Conservation (phyloP, 140 eudicot genomes). For the Oenanthe javanica region DNA sequence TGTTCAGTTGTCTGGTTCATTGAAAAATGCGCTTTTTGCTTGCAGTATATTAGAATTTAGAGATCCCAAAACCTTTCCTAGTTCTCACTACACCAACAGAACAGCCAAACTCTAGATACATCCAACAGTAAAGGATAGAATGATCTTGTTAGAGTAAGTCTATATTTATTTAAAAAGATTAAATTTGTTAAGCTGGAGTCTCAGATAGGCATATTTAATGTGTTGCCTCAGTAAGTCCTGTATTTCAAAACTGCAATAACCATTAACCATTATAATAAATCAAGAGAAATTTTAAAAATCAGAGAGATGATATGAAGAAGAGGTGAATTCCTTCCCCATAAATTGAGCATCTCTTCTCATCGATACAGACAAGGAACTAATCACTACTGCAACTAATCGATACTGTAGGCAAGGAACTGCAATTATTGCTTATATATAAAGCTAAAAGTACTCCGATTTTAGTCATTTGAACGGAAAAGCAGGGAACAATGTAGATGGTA, state of each 20-base stretch:
- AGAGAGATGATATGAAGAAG: neutral
- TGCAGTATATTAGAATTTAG: neutral
- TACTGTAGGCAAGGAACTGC: too few relatives aligned
- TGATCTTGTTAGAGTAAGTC: too few relatives aligned
- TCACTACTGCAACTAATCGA: neutral
- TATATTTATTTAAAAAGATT: neutral
- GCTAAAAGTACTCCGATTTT: too few relatives aligned
- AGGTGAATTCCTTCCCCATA: neutral
- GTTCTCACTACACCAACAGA: neutral
- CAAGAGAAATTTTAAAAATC: neutral
- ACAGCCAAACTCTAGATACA: too few relatives aligned
- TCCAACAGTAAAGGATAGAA: neutral
- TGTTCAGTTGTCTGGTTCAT: neutral
- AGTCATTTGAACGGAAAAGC: too few relatives aligned
- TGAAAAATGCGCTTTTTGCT: neutral
- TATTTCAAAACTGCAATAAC: neutral
- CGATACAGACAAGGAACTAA: neutral
- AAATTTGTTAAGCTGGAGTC: neutral
- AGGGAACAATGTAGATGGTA: too few relatives aligned
- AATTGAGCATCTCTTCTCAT: neutral
- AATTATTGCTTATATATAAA: neutral
- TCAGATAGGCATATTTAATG: neutral
- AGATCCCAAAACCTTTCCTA: neutral
- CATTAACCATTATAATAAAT: neutral
- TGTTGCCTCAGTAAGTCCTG: neutral